A percentile compares a stretch with the other conserved stretches of the same genome.
Evolutionary conservation across 805 yeast species (phyloP).

Genomic region (Yamadazyma akitaensis): DNA sequence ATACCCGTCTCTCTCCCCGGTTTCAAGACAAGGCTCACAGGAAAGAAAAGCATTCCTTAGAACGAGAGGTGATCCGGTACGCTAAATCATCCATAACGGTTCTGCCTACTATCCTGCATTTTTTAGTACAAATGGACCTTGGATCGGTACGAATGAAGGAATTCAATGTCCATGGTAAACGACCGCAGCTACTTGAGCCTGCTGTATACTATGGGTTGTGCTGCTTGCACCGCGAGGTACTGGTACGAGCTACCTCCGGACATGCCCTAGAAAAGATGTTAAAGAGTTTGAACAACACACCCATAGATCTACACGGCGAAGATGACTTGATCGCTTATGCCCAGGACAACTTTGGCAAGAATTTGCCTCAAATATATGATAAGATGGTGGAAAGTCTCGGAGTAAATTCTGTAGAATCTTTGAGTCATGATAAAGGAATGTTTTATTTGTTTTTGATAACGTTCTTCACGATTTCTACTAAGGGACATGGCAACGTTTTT

Average conservation of each 20-base stretch:
- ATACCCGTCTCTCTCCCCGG: constrained; percentile 4
- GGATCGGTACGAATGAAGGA: neutral
- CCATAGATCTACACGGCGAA: neutral
- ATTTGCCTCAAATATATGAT: neutral
- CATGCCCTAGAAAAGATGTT: neutral
- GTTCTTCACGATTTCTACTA: neutral
- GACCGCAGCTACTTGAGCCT: neutral
- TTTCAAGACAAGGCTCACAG: constrained; percentile 20
- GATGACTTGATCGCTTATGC: neutral
- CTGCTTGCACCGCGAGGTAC: neutral
- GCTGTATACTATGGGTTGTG: neutral
- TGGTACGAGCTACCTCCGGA: neutral
- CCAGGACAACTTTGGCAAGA: neutral
- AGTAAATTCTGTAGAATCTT: neutral
- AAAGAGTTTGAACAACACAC: neutral
- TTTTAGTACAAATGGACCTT: constrained; percentile 11
- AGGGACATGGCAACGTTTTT: neutral
- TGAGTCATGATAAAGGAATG: neutral
- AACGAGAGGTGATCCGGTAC: constrained; percentile 13
- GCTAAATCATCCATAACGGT: constrained; percentile 4
- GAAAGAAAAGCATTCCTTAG: constrained; percentile 12
- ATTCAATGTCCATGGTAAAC: neutral
- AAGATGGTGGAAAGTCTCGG: neutral
- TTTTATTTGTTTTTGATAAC: neutral
- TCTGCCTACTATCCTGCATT: constrained; percentile 8